Percentiles rank a stretch among this genome's conserved stretches.
phyloP scores from a whole-genome alignment of 352 stramenopile genomes.

The Globisporangium abappressorium region DNA sequence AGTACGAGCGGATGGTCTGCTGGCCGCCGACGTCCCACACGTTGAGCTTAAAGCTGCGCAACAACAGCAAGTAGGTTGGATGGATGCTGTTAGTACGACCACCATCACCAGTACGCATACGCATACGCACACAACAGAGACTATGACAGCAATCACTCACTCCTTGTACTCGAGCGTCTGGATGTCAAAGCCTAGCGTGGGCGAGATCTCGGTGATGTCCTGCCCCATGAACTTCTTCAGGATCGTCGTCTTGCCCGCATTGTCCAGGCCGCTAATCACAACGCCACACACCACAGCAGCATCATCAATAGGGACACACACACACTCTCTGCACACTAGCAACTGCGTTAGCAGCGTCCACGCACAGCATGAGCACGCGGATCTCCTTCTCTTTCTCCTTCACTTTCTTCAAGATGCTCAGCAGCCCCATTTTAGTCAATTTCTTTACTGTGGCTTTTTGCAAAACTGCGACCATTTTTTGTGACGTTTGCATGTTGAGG shows the following conservation, averaged over 20 bases:
- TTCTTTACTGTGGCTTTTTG: neutral
- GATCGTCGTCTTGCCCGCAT: conserved; percentile 99
- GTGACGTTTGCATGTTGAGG: too few species aligned
- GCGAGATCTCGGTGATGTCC: conserved; percentile 96
- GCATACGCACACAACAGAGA: neutral
- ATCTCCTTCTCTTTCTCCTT: conserved; percentile 99
- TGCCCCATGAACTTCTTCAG: conserved; percentile 97
- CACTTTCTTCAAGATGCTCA: conserved; percentile 96
- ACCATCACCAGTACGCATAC: neutral
- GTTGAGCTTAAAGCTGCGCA: conserved; percentile 59
- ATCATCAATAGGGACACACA: conserved; percentile 22
- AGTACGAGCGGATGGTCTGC: conserved; percentile 97
- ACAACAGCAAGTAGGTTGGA: neutral
- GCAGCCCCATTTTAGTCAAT: conserved; percentile 69
- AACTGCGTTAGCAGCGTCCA: conserved; percentile 1
- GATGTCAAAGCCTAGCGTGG: conserved; percentile 99
- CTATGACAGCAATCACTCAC: conserved; percentile 22
- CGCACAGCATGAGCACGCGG: conserved; percentile 95
- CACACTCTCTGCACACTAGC: conserved; percentile 49
- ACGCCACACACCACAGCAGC: conserved; percentile 2
- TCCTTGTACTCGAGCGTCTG: conserved; percentile 97
- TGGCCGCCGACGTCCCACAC: conserved; percentile 97
- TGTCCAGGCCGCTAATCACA: conserved; percentile 93
- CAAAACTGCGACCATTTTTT: too few species aligned
- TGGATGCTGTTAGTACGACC: neutral